Base-by-base conservation (phyloP, 805 yeast species). In the Ogataea trehalophila region DNA sequence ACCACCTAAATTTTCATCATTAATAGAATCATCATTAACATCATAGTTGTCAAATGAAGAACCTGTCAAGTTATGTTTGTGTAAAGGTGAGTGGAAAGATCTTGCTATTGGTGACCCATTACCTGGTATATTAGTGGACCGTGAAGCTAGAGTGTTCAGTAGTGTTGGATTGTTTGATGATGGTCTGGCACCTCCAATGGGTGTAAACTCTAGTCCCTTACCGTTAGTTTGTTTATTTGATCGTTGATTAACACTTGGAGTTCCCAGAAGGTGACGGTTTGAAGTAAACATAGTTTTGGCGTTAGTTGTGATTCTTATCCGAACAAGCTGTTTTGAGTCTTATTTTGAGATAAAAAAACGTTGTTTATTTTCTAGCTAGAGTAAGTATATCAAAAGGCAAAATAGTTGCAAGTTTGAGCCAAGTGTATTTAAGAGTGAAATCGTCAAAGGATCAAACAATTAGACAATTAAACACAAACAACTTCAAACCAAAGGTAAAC, bases 201-300 rank as follows among this genome's bases (percentile, higher is more conserved):
- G 77, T 2, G 76, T 72, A 49, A 73, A 73, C 50, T 71, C 74
- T 22, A 66, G 53, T 5, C 54, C 57, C 20, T 55, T 48, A 33
- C 59, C 58, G 31, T 13, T 11, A 26, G 9, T 9, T 26, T 26
- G 31, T 11, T 52, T 41, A 16, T 52, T 50, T 16, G 52, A 50
- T 17, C 52, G 48, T 23, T 54, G 50, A n/a, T 33, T 45, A 29
- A 48, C 56, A 22, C 44, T 44, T 26, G 72, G 69, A 9, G 69
- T 62, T 29, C 61, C 56, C 41, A 64, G 52, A 6, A 65, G 56
- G 16, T 65, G 62, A 42, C 61, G 58, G 17, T 56, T 54, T 13
- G 62, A 55, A 13, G 62, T 57, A 49, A 63, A 63, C 69, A 66
- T 62, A 37, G 37, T 31, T 31, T 31, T 31, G 18, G 41, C 41